These are phyloP conservation scores for Exophiala calicioides DNA, from an alignment of 2,329 filamentous ascomycete species.

Conservation along the genomic window DNA sequence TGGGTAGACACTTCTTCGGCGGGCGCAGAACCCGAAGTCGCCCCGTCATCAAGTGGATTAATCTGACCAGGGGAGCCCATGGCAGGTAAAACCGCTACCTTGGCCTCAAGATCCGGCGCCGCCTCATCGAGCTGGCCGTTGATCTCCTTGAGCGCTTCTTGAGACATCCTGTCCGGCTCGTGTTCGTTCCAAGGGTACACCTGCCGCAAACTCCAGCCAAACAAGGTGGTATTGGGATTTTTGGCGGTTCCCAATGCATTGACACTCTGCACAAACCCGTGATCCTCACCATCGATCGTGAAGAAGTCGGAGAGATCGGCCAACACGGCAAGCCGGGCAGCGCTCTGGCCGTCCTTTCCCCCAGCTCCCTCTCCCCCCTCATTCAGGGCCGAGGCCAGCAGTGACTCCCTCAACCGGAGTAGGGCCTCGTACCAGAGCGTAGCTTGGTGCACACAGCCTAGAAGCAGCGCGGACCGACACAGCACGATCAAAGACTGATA, in stretches of 20 bases:
- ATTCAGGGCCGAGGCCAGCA: neutral
- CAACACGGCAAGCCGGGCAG: slow-evolving; percentile 34
- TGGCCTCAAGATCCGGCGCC: slow-evolving; percentile 80
- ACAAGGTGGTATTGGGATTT: slow-evolving; percentile 12
- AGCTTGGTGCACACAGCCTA: slow-evolving; percentile 20
- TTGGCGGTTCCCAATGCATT: slow-evolving; percentile 5
- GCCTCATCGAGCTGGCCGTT: slow-evolving; percentile 65
- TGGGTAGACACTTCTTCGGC: slow-evolving; percentile 63
- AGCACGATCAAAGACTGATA: slow-evolving; percentile 19
- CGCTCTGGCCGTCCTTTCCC: neutral
- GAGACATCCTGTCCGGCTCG: slow-evolving; percentile 60
- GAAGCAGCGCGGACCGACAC: slow-evolving; percentile 19
- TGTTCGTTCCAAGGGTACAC: slow-evolving; percentile 64
- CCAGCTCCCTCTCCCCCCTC: too few relatives aligned
- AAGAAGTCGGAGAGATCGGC: slow-evolving; percentile 45
- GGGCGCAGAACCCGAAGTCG: slow-evolving; percentile 12
- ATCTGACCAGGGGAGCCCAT: slow-evolving; percentile 50
- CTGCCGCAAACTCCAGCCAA: slow-evolving; percentile 51
- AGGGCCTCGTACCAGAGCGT: slow-evolving; percentile 22
- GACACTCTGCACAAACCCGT: slow-evolving; percentile 5
- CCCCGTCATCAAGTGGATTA: neutral
- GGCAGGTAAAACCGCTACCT: slow-evolving; percentile 72
- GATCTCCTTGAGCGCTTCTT: slow-evolving; percentile 62
- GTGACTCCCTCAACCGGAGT: slow-evolving; percentile 3
- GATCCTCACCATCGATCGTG: slow-evolving; percentile 32